Conservation (phyloP, 495 filamentous ascomycete species). For the Podospora sp. region DNA sequence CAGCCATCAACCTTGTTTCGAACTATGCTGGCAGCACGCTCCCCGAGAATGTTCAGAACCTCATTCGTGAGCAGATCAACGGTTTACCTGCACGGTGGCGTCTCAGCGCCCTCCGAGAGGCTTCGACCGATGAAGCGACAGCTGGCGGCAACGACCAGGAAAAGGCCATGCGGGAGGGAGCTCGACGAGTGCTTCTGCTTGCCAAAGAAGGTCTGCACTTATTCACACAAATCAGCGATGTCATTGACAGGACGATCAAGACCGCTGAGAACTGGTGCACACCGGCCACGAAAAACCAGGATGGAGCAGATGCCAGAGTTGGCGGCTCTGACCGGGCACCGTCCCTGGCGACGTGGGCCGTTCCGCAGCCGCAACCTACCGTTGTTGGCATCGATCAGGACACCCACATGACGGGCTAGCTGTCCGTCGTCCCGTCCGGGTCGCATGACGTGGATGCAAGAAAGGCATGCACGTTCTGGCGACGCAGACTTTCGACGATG, state of each 20-base stretch:
- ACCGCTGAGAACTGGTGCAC: constrained; percentile 89
- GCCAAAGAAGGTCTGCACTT: constrained; percentile 88
- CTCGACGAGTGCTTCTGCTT: constrained; percentile 73
- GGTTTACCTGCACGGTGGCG: constrained; percentile 78
- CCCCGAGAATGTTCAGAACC: constrained; percentile 75
- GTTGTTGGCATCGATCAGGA: constrained; percentile 3
- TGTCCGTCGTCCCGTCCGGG: background rate
- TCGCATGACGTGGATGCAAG: background rate
- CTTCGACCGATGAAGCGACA: constrained; percentile 48
- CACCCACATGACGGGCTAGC: constrained; percentile 7
- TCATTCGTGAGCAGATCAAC: constrained; percentile 78
- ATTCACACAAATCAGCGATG: constrained; percentile 78
- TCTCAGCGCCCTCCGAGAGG: constrained; percentile 49
- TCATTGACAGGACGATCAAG: constrained; percentile 79
- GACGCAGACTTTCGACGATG: too few relatives aligned
- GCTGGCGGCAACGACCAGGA: constrained; percentile 32
- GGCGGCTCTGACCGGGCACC: constrained; percentile 3
- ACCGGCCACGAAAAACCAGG: constrained; percentile 60
- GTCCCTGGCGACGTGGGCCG: constrained; percentile 9
- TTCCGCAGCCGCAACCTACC: constrained; percentile 3
- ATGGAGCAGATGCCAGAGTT: constrained; percentile 26
- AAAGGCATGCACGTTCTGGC: too few relatives aligned
- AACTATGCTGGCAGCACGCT: constrained; percentile 82
- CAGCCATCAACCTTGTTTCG: constrained; percentile 76
- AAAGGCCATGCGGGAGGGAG: constrained; percentile 49